These are phyloP conservation scores for Ichthyophthirius multifiliis DNA, from an alignment of 169 alveolate species.

Conservation along the genomic window DNA sequence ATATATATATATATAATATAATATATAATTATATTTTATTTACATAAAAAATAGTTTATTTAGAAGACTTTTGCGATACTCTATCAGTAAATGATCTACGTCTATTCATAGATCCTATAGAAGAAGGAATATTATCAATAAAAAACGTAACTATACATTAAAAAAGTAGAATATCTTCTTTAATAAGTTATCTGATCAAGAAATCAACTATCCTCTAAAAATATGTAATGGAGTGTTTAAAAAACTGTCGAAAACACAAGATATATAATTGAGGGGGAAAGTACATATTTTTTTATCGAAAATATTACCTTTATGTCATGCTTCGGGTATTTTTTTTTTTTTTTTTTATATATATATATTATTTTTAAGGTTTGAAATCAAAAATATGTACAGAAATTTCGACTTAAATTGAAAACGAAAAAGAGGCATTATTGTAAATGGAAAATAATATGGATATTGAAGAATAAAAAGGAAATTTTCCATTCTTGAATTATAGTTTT, in stretches of 20 bases:
- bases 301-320: not conserved
- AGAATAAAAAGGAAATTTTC: not conserved
- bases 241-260: not conserved
- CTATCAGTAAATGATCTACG: not conserved
- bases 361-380: not conserved
- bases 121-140: not conserved
- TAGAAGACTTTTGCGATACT: not conserved
- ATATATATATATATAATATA: not conserved
- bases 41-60: not conserved
- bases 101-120: not conserved
- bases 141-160: not conserved
- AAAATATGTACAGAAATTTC: conserved; percentile 3
- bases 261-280: not conserved
- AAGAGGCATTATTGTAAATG: not conserved
- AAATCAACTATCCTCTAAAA: not conserved
- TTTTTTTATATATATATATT: not conserved
- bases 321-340: not conserved
- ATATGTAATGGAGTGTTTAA: not conserved
- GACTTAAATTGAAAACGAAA: not conserved
- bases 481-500: not conserved
- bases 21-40: not conserved
- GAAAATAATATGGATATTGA: not conserved
- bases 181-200: not conserved
- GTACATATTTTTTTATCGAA: conserved; percentile 2
- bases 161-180: not conserved